phyloP scores from a whole-genome alignment of 805 yeast genomes.

The Starmerella gropengiesseri region DNA sequence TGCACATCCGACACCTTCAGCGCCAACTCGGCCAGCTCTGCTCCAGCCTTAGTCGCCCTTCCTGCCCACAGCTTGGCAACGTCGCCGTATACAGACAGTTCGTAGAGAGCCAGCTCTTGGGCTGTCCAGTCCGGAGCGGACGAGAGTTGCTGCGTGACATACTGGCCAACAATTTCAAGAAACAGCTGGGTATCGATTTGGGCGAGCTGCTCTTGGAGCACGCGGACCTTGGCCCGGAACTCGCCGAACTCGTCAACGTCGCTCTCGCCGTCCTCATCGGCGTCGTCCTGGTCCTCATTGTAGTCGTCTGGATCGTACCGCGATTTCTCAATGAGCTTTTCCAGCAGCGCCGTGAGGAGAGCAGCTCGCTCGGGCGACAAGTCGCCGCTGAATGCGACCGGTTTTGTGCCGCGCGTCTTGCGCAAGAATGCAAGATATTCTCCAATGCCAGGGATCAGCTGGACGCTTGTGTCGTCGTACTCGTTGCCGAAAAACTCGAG shows the following conservation, averaged over 20 bases:
- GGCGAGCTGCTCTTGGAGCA: slow-evolving; percentile 75
- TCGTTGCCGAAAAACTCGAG: slow-evolving; percentile 65
- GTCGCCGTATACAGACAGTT: slow-evolving; percentile 69
- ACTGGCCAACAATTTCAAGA: slow-evolving; percentile 13
- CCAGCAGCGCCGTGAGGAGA: slow-evolving; percentile 39
- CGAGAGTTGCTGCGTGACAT: slow-evolving; percentile 7
- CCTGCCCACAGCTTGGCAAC: slow-evolving; percentile 29
- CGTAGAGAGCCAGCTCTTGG: slow-evolving; percentile 77
- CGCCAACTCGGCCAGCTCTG: slow-evolving; percentile 13
- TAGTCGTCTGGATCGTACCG: slow-evolving; percentile 67
- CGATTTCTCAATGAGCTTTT: slow-evolving; percentile 65
- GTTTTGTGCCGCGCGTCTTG: slow-evolving; percentile 35
- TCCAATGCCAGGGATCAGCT: slow-evolving; percentile 70
- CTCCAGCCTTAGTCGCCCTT: slow-evolving; percentile 15
- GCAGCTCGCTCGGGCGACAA: slow-evolving; percentile 31
- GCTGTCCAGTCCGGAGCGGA: slow-evolving; percentile 50
- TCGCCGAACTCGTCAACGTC: slow-evolving; percentile 45
- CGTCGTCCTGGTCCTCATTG: slow-evolving; percentile 31
- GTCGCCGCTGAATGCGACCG: slow-evolving; percentile 27
- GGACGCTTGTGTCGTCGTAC: slow-evolving; percentile 78
- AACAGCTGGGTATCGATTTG: slow-evolving; percentile 44
- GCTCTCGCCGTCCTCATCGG: slow-evolving; percentile 22
- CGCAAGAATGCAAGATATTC: slow-evolving; percentile 60
- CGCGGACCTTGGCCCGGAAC: slow-evolving; percentile 58
- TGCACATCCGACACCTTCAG: slow-evolving; percentile 10